Evolutionary conservation across 306 rosid genomes (phyloP).

Genomic region (Notholithocarpus densiflorus): DNA sequence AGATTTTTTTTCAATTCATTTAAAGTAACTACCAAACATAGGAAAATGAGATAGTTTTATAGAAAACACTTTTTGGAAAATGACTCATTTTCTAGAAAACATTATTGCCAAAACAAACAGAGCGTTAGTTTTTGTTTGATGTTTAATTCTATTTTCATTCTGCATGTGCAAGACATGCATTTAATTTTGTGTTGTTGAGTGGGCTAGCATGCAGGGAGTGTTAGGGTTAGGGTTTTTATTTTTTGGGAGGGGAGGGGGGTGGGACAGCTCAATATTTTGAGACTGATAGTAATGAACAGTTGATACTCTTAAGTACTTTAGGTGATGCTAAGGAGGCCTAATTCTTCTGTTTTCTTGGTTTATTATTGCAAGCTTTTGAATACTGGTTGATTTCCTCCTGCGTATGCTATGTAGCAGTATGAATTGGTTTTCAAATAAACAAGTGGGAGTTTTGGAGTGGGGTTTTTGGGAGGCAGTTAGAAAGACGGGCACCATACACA

Average conservation of each 20-base stretch:
- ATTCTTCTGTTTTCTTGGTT: background rate
- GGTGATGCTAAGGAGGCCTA: background rate
- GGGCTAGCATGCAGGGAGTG: background rate
- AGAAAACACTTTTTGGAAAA: no score
- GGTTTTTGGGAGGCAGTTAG: no score
- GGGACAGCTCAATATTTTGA: background rate
- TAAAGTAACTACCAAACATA: no score
- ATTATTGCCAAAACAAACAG: no score
- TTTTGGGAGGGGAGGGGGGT: no score
- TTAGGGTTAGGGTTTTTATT: background rate
- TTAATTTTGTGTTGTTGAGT: background rate
- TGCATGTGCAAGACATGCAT: background rate
- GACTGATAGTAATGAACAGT: background rate
- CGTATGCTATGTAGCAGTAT: background rate
- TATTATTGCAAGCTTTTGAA: background rate
- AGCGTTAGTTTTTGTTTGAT: background rate
- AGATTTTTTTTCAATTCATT: no score
- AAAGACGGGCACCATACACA: no score
- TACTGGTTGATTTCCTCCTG: background rate
- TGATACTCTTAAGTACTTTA: background rate
- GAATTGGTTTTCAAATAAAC: background rate
- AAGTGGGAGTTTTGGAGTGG: no score
- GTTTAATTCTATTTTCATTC: background rate
- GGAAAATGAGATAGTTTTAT: no score
- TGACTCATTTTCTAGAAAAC: no score